Percentiles rank a stretch among this genome's conserved stretches.
Conservation (phyloP, 1,284 basidiomycete species). For the Naganishia sp. region DNA sequence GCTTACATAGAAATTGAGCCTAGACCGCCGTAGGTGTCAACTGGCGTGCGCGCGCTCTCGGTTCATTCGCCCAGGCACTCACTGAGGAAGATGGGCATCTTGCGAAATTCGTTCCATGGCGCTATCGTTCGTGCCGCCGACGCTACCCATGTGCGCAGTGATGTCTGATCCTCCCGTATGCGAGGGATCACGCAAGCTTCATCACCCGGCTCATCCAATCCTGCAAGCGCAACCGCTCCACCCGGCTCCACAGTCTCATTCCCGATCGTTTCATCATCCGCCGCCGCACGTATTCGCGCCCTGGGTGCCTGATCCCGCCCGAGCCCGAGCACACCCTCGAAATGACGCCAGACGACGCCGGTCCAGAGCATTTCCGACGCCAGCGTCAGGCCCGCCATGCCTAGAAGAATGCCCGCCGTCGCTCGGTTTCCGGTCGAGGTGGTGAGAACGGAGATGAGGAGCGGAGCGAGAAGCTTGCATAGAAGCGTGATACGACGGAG, state of each 20-base stretch:
- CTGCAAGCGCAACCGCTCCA: not conserved
- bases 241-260: not conserved
- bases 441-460: conserved; percentile 57
- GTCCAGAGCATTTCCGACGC: conserved; percentile 52
- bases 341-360: conserved; percentile 47
- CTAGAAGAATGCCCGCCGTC: conserved; percentile 43
- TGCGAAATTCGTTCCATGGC: conserved; percentile 55
- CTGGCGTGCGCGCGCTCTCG: not conserved
- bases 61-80: conserved; percentile 28
- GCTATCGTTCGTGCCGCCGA: not conserved
- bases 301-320: conserved; percentile 25
- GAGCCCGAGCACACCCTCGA: conserved; percentile 45
- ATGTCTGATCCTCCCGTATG: not conserved
- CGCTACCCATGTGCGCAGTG: not conserved
- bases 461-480: conserved; percentile 56
- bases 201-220: not conserved
- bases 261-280: not conserved
- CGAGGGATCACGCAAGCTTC: no score
- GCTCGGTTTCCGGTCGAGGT: conserved; percentile 44
- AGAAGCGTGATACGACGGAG: conserved; percentile 57
- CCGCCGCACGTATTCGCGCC: not conserved
- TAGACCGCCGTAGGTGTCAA: conserved; percentile 13
- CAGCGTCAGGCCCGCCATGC: conserved; percentile 39
- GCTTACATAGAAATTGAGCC: conserved; percentile 44
- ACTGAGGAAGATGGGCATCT: conserved; percentile 55